Base-by-base conservation (phyloP, 257 asterid genomes). In the Gentiana straminea region DNA sequence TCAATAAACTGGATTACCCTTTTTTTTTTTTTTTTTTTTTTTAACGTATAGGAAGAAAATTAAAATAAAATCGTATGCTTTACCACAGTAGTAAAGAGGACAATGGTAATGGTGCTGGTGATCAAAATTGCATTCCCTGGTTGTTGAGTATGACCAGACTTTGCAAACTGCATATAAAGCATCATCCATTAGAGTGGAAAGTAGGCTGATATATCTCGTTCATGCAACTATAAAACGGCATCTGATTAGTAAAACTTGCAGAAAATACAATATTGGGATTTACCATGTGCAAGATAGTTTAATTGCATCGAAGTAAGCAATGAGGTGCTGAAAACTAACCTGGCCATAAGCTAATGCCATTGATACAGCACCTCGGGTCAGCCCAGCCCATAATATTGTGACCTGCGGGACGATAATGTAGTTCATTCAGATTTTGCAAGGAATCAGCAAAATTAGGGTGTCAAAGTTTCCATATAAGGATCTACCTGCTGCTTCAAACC, bases 271-370 rank as follows among this genome's bases (percentile, higher is more conserved):
- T 41, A 41, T 24, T 24, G 24, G 24, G 24, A 24, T 24, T 24
- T 24, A 43, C 51, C 32, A 13, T 13, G 52, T 33, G 10, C 11
- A 7, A 12, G 49, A 24, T n/a, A 4, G 37, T 11, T 35, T 12
- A 8, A 51, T 10, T 52, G 35, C 5, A 52, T 33, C 8, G 45
- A n/a, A 36, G 33, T 6, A 5, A 49, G 15, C 8, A 3, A 24
- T 50, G 2, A 3, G 7, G 52, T 39, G 24, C 10, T 4, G 13
- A 24, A 10, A 2, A 51, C n/a, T 11, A 55, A 84, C 96, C 90
- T 88, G 93, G 71, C 79, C 82, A 73, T 88, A 84, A 67, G 87
- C 87, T 62, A 87, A 60, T 6, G 96, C 94, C 87, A 87, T 74
- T 10, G 94, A 84, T 15, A 87, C 93, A 11, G 96, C 84, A 7